These are phyloP conservation scores for Fibroporia radiculosa DNA, from an alignment of 768 basidiomycete genomes.

Conservation along the genomic window DNA sequence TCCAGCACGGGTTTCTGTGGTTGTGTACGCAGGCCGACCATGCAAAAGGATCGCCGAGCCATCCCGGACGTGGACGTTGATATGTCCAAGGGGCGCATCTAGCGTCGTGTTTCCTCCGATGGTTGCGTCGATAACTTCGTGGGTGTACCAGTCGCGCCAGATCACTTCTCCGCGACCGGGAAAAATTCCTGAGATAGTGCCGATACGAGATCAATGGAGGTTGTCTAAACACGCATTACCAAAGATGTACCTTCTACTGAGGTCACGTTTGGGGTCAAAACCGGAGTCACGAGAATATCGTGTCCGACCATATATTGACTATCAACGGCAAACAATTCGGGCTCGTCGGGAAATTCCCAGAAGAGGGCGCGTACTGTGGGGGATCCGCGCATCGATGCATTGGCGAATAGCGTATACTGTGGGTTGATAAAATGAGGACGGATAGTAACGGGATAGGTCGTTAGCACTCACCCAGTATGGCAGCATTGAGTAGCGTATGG, in stretches of 20 bases:
- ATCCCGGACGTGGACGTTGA: slow-evolving; percentile 71
- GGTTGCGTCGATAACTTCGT: slow-evolving; percentile 41
- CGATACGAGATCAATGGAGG: too few relatives aligned
- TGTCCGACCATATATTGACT: slow-evolving; percentile 66
- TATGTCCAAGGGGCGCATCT: slow-evolving; percentile 62
- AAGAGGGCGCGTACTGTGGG: slow-evolving; percentile 71
- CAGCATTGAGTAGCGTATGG: slow-evolving; percentile 60
- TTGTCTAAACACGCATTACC: too few relatives aligned
- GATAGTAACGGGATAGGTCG: not conserved
- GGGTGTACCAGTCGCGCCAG: slow-evolving; percentile 75
- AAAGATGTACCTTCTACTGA: slow-evolving; percentile 51
- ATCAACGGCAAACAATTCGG: slow-evolving; percentile 53
- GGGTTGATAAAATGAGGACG: not conserved
- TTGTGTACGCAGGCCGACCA: slow-evolving; percentile 55
- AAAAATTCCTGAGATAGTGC: slow-evolving; percentile 43
- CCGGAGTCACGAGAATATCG: slow-evolving; percentile 73
- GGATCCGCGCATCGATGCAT: slow-evolving; percentile 54
- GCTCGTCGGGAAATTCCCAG: slow-evolving; percentile 70
- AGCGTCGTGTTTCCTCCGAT: slow-evolving; percentile 41
- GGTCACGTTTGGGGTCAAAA: slow-evolving; percentile 58
- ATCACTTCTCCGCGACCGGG: slow-evolving; percentile 50
- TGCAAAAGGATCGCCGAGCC: slow-evolving; percentile 61
- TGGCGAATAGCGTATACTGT: slow-evolving; percentile 69
- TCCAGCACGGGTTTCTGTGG: slow-evolving; percentile 54
- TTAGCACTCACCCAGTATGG: slow-evolving; percentile 63